Conservation (phyloP, 2,329 filamentous ascomycete genomes). For the Xylariaceae sp. region DNA sequence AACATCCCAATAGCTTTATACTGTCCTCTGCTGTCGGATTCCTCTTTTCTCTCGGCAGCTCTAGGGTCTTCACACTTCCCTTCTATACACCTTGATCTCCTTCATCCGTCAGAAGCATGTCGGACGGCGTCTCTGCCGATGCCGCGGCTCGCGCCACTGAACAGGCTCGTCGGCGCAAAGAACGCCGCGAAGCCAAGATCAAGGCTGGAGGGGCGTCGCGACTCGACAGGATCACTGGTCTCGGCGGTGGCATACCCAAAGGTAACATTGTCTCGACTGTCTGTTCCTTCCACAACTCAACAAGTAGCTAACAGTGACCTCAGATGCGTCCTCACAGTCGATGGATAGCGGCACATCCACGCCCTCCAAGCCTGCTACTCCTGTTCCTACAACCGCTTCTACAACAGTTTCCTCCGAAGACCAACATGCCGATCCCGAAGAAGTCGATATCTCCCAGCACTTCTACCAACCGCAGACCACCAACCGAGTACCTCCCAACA, state of each 20-base stretch:
- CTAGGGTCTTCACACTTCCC: not conserved
- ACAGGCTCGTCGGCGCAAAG: conserved; percentile 73
- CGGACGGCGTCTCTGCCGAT: conserved; percentile 22
- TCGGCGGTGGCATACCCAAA: conserved; percentile 57
- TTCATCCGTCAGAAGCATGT: conserved; percentile 19
- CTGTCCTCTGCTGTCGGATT: too few relatives aligned
- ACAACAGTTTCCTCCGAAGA: conserved; percentile 31
- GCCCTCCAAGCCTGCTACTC: conserved; percentile 3
- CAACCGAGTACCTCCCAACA: conserved; percentile 37
- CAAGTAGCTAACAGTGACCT: conserved; percentile 23
- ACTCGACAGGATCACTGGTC: conserved; percentile 71
- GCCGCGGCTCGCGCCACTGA: conserved; percentile 55
- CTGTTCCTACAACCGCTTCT: conserved; percentile 29
- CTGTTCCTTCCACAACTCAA: not conserved
- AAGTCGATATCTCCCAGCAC: conserved; percentile 77
- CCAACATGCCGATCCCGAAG: conserved; percentile 63
- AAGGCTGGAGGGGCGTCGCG: conserved; percentile 66
- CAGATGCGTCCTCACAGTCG: conserved; percentile 31
- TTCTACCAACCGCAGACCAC: conserved; percentile 58
- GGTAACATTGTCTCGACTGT: conserved; percentile 32
- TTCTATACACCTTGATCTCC: not conserved
- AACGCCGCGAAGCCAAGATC: conserved; percentile 77
- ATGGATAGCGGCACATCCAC: conserved; percentile 16
- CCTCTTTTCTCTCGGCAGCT: too few relatives aligned
- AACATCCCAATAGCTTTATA: too few relatives aligned